Base-by-base conservation (phyloP, 345 rosid species). In the Luvunga scandens region DNA sequence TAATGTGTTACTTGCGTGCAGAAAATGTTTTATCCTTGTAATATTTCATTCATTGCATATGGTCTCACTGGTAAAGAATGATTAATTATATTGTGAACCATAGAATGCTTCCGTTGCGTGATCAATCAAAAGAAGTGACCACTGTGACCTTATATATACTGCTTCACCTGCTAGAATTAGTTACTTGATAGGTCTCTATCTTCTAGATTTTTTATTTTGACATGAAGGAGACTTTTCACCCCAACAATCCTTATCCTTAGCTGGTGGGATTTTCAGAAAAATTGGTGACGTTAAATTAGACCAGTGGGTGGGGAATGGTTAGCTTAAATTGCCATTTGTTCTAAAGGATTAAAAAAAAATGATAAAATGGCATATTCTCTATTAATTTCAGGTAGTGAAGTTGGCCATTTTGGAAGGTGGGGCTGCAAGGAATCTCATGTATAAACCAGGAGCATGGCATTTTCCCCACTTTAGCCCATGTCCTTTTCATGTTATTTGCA, bases 401-500 rank as follows among this genome's bases (percentile, higher is more conserved):
- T 64, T 63, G 83, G 82, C 75, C 78, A 82, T 80, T 78, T 84
- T 75, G 53, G 77, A 70, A 38, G 69, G 83, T 77, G 80, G 75
- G 78, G 82, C 75, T 68, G 77, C 79, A 48, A 75, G 74, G 85
- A 82, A 84, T 83, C 75, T 83, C 61, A 7, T 57, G 77, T 64
- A 38, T 70, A 73, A 75, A 80, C 83, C 74, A 77, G 57, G 77
- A 71, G 77, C 36, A 73, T 64, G 73, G 79, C 80, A 79, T 74
- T 79, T 72, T n/a, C 22, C 38, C 70, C 22, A 19, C 45, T 42
- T 63, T 79, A 57, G 3, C 38, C 34, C 45, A 34, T 48, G 70
- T 74, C 66, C 24, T 48, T 72, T 72, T 66, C 48, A 13, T n/a
- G 27, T 31, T 14, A 45, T 69, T 72, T 61, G 7, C 57, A 71